These are phyloP conservation scores for Pulicaria dysenterica DNA, from an alignment of 129 eudicot species.

Conservation along the genomic window DNA sequence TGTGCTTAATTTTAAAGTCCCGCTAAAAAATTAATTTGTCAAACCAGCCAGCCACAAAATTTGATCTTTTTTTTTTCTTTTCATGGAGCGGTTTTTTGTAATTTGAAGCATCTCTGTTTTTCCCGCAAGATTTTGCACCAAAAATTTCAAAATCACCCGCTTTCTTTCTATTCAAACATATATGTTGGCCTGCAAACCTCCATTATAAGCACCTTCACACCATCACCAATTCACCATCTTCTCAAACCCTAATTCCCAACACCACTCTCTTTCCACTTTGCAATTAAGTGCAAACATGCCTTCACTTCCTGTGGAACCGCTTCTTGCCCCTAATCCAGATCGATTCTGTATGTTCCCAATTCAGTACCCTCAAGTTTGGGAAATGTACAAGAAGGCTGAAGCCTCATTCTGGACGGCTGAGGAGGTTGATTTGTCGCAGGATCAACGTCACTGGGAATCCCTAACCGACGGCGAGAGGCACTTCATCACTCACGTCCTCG, in stretches of 20 bases:
- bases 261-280: background rate
- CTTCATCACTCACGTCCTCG: conserved; percentile 76
- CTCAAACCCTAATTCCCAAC: background rate
- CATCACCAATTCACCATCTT: background rate
- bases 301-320: conserved; percentile 65
- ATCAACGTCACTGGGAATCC: conserved; percentile 63
- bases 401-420: conserved; percentile 95
- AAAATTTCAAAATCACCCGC: conserved; percentile 51
- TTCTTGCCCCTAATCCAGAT: conserved; percentile 75
- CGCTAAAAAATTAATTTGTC: background rate
- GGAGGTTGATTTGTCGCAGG: conserved; percentile 74
- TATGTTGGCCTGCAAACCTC: conserved; percentile 12
- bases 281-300: conserved; percentile 47
- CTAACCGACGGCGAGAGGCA: conserved; percentile 59
- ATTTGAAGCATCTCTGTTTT: background rate
- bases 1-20: conserved; percentile 7
- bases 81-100: too few species aligned
- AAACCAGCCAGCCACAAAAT: background rate
- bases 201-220: conserved; percentile 12
- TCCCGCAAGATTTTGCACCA: conserved; percentile 44
- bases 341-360: conserved; percentile 95
- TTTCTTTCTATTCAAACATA: conserved; percentile 22
- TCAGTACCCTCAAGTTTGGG: conserved; percentile 81
- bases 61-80: too few species aligned
- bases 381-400: conserved; percentile 86